These are phyloP conservation scores for Colletotrichum melonis DNA, from an alignment of 2,329 filamentous ascomycete species.

Conservation along the genomic window DNA sequence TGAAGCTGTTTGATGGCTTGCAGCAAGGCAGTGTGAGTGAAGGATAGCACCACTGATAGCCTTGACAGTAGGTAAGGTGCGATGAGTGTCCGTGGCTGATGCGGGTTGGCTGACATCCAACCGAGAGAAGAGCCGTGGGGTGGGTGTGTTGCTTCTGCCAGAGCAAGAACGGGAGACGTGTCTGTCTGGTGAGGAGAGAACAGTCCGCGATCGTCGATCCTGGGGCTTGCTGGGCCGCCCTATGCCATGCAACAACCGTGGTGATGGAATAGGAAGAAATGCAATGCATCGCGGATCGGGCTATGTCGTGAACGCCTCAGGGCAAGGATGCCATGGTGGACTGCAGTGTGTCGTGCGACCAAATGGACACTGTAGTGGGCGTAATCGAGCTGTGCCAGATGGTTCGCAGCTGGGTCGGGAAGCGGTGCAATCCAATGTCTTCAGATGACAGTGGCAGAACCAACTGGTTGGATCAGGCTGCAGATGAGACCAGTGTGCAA, in stretches of 20 bases:
- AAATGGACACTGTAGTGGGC: constrained; percentile 1
- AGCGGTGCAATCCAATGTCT: neutral
- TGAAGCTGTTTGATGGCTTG: constrained; percentile 12
- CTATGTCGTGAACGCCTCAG: constrained; percentile 12
- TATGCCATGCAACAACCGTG: constrained; percentile 6
- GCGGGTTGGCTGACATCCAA: constrained; percentile 3
- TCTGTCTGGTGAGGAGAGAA: neutral
- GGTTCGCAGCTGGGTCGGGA: constrained; percentile 9
- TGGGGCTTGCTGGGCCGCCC: constrained; percentile 1
- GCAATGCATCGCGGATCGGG: constrained; percentile 32
- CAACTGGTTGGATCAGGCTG: constrained; percentile 26
- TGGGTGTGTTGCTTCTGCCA: neutral
- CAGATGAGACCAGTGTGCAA: constrained; percentile 10
- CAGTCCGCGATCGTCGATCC: constrained; percentile 9
- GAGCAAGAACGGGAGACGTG: neutral
- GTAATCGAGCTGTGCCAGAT: constrained; percentile 10
- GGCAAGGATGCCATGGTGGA: neutral
- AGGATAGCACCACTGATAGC: neutral
- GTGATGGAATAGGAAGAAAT: constrained; percentile 4
- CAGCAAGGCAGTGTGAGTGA: constrained; percentile 2
- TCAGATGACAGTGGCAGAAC: constrained; percentile 26
- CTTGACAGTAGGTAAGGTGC: neutral
- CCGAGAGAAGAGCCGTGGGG: constrained; percentile 1
- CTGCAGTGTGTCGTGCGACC: constrained; percentile 10
- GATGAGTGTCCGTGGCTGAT: neutral